Evolutionary conservation across 345 rosid species (phyloP), one percentile per base, ranked within the genome.

Genomic region (Clausena lansium): DNA sequence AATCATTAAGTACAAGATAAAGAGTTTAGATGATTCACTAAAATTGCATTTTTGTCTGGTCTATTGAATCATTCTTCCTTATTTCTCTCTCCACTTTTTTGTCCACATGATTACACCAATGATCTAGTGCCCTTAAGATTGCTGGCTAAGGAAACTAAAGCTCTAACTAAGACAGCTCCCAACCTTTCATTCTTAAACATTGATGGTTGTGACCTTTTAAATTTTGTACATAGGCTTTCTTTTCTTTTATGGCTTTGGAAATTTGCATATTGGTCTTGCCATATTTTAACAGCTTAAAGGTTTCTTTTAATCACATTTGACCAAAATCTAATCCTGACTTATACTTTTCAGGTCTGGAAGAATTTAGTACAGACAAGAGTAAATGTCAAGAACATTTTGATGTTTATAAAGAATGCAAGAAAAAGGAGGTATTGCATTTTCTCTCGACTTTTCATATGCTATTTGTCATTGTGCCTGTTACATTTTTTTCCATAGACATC

Each of bases 331-430:
- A 38, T 61, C 62, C 17, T 67, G 36, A 57, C 9, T 13, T n/a
- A 60, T n/a, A 55, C 58, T 68, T 74, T 79, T 79, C 90, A 95
- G 97, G 97, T 85, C 89, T 94, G 75, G 99, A 96, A 85, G 88
- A 92, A 85, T 94, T 86, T 83, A 83, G 88, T 75, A 77, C 95
- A 20, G 97, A 92, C 83, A 96, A 89, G 93, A 90, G 93, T 81
- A 95, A 89, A 87, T 93, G 99, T 82, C 99, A 92, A 81, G 90
- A 89, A 78, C 97, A 93, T 81, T 95, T 96, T 83, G 93, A 90
- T 79, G 89, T 91, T 75, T 96, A 96, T 86, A 92, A 90, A 85
- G 99, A 94, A 88, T 94, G 99, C 91, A 92, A 96, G 88, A 96
- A 93, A 86, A 95, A 88, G 74, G 98, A 92, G 98, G 98, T 92